phyloP scores from a whole-genome alignment of 148 eudicot genomes.

The Amaranthus hypochondriacus region DNA sequence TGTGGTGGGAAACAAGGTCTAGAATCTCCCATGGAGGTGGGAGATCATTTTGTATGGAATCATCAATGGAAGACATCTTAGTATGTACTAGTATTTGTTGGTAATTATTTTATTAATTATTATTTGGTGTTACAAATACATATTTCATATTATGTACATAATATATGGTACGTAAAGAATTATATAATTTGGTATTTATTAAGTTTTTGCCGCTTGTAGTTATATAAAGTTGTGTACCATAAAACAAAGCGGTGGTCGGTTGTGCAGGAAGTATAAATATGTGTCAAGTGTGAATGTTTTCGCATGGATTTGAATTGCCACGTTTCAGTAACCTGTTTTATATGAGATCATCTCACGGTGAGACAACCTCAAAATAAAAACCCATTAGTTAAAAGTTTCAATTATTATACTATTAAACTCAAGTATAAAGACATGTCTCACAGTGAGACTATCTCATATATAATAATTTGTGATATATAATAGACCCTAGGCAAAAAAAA shows the following conservation, averaged over 20 bases:
- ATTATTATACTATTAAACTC: too few relatives aligned
- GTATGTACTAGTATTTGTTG: neutral
- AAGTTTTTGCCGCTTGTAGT: neutral
- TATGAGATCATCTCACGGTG: too few relatives aligned
- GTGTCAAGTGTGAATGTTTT: constrained; percentile 23
- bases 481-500: too few relatives aligned
- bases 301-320: constrained; percentile 25
- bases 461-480: too few relatives aligned
- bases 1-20: constrained; percentile 40
- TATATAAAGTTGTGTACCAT: neutral
- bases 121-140: neutral
- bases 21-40: constrained; percentile 56
- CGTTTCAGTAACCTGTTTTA: neutral
- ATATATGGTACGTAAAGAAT: neutral
- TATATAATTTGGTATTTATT: neutral
- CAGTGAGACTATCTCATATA: too few relatives aligned
- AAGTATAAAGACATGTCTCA: too few relatives aligned
- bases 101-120: neutral
- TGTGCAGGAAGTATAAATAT: neutral
- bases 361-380: too few relatives aligned
- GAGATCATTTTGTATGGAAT: neutral
- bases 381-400: too few relatives aligned
- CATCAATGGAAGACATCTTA: neutral
- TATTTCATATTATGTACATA: too few relatives aligned
- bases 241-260: constrained; percentile 13